Evolutionary conservation across 306 rosid genomes (phyloP).

Genomic region (Medicago arabica): DNA sequence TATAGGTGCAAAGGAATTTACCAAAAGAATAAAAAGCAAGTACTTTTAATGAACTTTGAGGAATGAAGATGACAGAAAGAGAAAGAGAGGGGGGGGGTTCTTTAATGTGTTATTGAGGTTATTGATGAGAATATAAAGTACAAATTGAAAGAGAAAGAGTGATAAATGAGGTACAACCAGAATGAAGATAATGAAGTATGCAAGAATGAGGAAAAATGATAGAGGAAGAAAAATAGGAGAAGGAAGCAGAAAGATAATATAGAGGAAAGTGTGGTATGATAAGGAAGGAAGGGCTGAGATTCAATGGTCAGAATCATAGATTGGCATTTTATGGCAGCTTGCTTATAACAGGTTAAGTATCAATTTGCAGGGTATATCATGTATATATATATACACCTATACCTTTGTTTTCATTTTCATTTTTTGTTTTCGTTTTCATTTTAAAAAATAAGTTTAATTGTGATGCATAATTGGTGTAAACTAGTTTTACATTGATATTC

Average conservation of each 20-base stretch:
- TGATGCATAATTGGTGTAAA: no score
- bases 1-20: constrained; percentile 34
- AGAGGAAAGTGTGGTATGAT: constrained; percentile 61
- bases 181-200: constrained; percentile 55
- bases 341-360: constrained; percentile 35
- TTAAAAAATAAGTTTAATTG: no score
- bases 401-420: neutral
- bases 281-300: constrained; percentile 99
- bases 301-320: constrained; percentile 58
- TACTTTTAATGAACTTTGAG: constrained; percentile 22
- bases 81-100: constrained; percentile 26
- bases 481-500: no score
- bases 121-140: constrained; percentile 21
- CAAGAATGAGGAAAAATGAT: constrained; percentile 31
- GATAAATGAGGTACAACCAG: constrained; percentile 41
- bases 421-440: neutral
- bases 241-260: constrained; percentile 45
- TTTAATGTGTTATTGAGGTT: constrained; percentile 44
- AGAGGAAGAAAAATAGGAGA: constrained; percentile 33
- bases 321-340: constrained; percentile 56
- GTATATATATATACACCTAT: neutral
- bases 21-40: no score
- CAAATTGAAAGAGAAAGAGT: constrained; percentile 4
- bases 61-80: constrained; percentile 13
- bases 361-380: constrained; percentile 5